phyloP scores from a whole-genome alignment of 805 yeast species.

The Saccharomycopsis sp. region DNA sequence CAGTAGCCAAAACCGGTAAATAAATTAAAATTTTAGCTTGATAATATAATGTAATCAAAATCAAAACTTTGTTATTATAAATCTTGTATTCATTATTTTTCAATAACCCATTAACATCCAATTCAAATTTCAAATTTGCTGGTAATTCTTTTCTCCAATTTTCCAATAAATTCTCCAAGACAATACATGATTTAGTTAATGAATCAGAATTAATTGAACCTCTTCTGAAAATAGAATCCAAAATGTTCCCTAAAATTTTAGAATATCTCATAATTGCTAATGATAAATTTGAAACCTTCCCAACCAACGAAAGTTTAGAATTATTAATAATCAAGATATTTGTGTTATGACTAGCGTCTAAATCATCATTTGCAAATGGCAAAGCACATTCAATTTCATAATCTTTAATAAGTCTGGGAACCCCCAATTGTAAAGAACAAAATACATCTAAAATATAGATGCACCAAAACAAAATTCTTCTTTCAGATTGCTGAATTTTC shows the following conservation, averaged over 20 bases:
- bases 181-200: slow-evolving; percentile 30
- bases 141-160: slow-evolving; percentile 75
- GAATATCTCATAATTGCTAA: slow-evolving; percentile 61
- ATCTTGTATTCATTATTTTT: slow-evolving; percentile 30
- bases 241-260: slow-evolving; percentile 63
- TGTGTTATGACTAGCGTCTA: slow-evolving; percentile 36
- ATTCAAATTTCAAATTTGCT: slow-evolving; percentile 48
- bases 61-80: slow-evolving; percentile 34
- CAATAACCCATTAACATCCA: slow-evolving; percentile 51
- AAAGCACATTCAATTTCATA: slow-evolving; percentile 80
- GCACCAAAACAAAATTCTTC: slow-evolving; percentile 82
- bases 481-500: slow-evolving; percentile 69
- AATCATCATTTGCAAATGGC: slow-evolving; percentile 52
- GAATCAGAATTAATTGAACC: slow-evolving; percentile 31
- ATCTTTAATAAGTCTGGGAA: slow-evolving; percentile 74
- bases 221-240: slow-evolving; percentile 66
- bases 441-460: slow-evolving; percentile 71
- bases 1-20: slow-evolving; percentile 51
- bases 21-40: slow-evolving; percentile 58
- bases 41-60: slow-evolving; percentile 52
- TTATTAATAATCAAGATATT: slow-evolving; percentile 56
- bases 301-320: slow-evolving; percentile 54
- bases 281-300: slow-evolving; percentile 60
- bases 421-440: slow-evolving; percentile 69
- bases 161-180: slow-evolving; percentile 64